Base-by-base conservation (phyloP, 192 early-diverging fungal genomes). In the Coemansia sp. region DNA sequence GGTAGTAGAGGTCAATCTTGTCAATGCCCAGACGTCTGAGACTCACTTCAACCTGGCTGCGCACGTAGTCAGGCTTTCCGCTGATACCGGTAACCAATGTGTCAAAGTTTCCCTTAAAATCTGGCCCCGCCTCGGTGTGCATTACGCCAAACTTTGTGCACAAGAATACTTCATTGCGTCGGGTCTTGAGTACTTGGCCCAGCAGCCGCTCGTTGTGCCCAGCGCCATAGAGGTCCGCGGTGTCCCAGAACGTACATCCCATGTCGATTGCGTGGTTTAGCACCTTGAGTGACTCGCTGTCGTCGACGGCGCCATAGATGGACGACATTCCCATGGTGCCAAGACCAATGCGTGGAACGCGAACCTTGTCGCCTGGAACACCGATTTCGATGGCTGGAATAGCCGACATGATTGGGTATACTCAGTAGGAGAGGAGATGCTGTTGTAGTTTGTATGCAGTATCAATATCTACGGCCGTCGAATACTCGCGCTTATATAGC, bases 1-100 rank as follows among this genome's bases (percentile, higher is more conserved):
- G 79, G 66, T 89, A 89, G 59, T 88, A 91, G 21, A 91, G 67
- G 63, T 91, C 90, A 63, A 90, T 87, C 35, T 51, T 37, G 62
- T 86, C 77, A 19, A 83, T 71, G 14, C 87, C 88, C 8, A 89
- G 75, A 16, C 90, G 62, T 66, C 77, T 45, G 4, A 91, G 67
- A 10, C 80, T 76, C 1, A 2, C 71, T 2, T 85, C 72, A 57
- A 82, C 79, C 4, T 79, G 75, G 16, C 70, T 63, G 14, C 74
- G 73, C 7, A 88, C 76, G 62, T 87, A 85, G 16, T 86, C 85
- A 3, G 85, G 85, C 10, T 46, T 70, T 17, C 85, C 83, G 39
- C 60, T 41, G 14, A 83, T 64, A 27, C 83, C 83, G 19, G 50
- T 60, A 5, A 63, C 9, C 48, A 75, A 71, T 44, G 63, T 63